Conservation (phyloP, 2,329 filamentous ascomycete species). For the Cytospora piceae region DNA sequence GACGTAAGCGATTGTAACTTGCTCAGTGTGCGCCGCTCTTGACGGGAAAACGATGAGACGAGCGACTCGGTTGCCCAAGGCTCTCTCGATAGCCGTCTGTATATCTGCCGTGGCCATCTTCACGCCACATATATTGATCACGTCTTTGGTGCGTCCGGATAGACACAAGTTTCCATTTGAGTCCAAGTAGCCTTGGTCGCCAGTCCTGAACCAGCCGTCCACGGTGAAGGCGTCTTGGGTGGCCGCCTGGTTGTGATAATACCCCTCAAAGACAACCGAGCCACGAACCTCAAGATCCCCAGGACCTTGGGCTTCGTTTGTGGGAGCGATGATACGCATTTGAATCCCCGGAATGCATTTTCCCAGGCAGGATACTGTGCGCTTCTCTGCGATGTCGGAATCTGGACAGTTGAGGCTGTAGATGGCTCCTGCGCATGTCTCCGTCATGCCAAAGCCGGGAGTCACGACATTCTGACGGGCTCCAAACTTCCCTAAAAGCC, state of each 20-base stretch:
- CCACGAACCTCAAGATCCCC: slow-evolving; percentile 64
- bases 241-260: slow-evolving; percentile 62
- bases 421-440: slow-evolving; percentile 55
- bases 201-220: slow-evolving; percentile 49
- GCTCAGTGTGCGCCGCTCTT: slow-evolving; percentile 31
- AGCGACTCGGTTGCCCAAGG: slow-evolving; percentile 34
- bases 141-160: slow-evolving; percentile 45
- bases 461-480: slow-evolving; percentile 41
- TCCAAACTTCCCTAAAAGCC: slow-evolving; percentile 39
- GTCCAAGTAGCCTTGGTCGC: slow-evolving; percentile 44
- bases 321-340: slow-evolving; percentile 42
- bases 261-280: slow-evolving; percentile 65
- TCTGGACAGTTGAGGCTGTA: slow-evolving; percentile 46
- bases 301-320: slow-evolving; percentile 36
- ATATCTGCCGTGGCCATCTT: slow-evolving; percentile 46
- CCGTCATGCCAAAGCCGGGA: slow-evolving; percentile 54
- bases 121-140: slow-evolving; percentile 51
- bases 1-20: slow-evolving; percentile 42
- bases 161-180: slow-evolving; percentile 41
- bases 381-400: slow-evolving; percentile 41
- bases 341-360: slow-evolving; percentile 42
- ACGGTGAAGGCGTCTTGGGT: slow-evolving; percentile 60
- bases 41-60: slow-evolving; percentile 28
- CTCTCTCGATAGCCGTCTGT: slow-evolving; percentile 43
- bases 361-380: slow-evolving; percentile 45